Evolutionary conservation across 495 filamentous ascomycete genomes (phyloP).

Genomic region (Aspergillus sparsus): DNA sequence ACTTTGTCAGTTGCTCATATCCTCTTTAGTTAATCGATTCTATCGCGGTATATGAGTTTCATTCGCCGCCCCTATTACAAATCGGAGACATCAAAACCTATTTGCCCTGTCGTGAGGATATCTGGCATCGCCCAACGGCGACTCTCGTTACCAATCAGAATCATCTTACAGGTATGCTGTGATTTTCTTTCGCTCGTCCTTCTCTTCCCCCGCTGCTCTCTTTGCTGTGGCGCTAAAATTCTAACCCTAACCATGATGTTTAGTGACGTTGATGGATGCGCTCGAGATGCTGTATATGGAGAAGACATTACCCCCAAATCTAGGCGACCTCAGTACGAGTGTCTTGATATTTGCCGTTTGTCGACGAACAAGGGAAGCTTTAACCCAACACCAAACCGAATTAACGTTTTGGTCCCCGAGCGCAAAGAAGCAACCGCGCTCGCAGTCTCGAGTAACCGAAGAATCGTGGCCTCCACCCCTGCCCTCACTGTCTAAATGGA

Average conservation of each 20-base stretch:
- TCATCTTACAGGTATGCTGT: no score
- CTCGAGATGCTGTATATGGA: constrained; percentile 1
- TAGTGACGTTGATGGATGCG: neutral
- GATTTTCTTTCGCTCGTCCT: no score
- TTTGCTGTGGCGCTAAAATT: neutral
- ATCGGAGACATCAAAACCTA: neutral
- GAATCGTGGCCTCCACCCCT: neutral
- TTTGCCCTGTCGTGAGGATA: neutral
- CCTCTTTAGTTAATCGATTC: neutral
- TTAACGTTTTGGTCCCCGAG: neutral
- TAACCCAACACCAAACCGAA: neutral
- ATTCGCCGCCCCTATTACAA: neutral
- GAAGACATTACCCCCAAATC: neutral
- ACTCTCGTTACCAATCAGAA: neutral
- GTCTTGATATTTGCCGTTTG: neutral
- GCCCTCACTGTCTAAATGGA: neutral
- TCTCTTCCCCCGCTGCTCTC: no score
- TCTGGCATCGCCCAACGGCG: neutral
- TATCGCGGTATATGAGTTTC: neutral
- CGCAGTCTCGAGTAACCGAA: neutral
- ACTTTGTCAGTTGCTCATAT: no score
- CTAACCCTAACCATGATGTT: neutral
- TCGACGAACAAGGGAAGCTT: neutral
- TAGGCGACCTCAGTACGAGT: neutral
- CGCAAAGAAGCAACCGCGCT: neutral